These are phyloP conservation scores for Microbotryum intermedium DNA, from an alignment of 1,284 basidiomycete species.

Conservation along the genomic window DNA sequence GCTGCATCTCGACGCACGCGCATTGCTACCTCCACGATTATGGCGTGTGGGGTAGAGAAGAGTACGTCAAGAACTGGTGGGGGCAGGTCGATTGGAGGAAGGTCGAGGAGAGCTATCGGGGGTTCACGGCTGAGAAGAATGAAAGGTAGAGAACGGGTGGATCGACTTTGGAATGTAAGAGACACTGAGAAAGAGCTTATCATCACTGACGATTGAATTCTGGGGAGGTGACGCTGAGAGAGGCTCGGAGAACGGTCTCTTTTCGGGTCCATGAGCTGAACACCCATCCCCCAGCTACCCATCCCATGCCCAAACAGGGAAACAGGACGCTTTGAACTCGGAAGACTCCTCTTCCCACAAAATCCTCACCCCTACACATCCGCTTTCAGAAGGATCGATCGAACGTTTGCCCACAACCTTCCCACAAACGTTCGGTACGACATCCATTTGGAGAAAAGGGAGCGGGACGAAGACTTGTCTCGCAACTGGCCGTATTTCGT, in stretches of 20 bases:
- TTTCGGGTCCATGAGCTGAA: not conserved
- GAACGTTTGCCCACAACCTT: not conserved
- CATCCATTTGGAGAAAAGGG: not conserved
- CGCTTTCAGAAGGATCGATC: not conserved
- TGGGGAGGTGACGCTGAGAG: not conserved
- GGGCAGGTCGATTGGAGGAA: slow-evolving; percentile 74
- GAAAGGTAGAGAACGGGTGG: not conserved
- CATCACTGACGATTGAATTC: not conserved
- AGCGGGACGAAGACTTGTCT: too few relatives aligned
- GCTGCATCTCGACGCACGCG: slow-evolving; percentile 80
- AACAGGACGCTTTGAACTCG: not conserved
- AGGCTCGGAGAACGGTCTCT: not conserved
- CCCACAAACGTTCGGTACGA: not conserved
- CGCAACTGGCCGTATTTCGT: too few relatives aligned
- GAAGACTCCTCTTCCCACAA: not conserved
- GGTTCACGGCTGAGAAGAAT: slow-evolving; percentile 1
- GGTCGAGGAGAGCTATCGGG: slow-evolving; percentile 50
- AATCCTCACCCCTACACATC: not conserved
- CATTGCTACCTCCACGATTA: slow-evolving; percentile 85
- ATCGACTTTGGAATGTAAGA: not conserved
- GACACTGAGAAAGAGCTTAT: not conserved
- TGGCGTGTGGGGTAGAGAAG: slow-evolving; percentile 88
- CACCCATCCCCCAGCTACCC: not conserved
- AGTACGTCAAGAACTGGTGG: slow-evolving; percentile 86
- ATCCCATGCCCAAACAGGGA: not conserved